These are phyloP conservation scores for Ananas comosus DNA, from an alignment of 176 grass and related monocot genomes.

Conservation along the genomic window DNA sequence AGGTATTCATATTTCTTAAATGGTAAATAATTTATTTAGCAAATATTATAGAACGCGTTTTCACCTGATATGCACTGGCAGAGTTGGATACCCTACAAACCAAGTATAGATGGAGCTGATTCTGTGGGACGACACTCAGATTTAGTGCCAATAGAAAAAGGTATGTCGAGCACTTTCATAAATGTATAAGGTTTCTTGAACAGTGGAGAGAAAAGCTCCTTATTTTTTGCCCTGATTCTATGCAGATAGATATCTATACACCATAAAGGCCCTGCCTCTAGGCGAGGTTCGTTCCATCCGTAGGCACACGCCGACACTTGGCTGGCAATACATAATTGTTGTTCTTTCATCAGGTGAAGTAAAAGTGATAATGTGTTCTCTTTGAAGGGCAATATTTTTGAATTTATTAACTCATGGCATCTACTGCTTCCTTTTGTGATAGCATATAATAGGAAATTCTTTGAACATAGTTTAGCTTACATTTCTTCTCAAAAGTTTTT, in stretches of 20 bases:
- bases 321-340: conserved; percentile 73
- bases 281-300: conserved; percentile 87
- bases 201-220: neutral
- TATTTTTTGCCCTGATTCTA: conserved; percentile 12
- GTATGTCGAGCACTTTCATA: neutral
- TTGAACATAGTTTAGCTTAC: too few species aligned
- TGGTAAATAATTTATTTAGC: neutral
- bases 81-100: conserved; percentile 25
- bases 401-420: neutral
- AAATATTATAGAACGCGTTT: neutral
- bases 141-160: conserved; percentile 4
- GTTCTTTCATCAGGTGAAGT: conserved; percentile 87
- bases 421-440: too few species aligned
- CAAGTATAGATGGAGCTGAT: conserved; percentile 9
- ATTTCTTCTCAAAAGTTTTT: too few species aligned
- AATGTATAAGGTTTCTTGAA: neutral
- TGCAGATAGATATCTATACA: conserved; percentile 84
- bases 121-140: neutral
- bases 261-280: conserved; percentile 57
- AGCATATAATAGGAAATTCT: too few species aligned
- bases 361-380: neutral
- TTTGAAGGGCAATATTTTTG: neutral
- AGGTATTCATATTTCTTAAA: neutral
- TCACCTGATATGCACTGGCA: neutral
- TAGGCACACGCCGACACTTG: conserved; percentile 77